Evolutionary conservation across 768 basidiomycete genomes (phyloP), one percentile per base, ranked within the genome.

Genomic region (Rhizopogon rudus): DNA sequence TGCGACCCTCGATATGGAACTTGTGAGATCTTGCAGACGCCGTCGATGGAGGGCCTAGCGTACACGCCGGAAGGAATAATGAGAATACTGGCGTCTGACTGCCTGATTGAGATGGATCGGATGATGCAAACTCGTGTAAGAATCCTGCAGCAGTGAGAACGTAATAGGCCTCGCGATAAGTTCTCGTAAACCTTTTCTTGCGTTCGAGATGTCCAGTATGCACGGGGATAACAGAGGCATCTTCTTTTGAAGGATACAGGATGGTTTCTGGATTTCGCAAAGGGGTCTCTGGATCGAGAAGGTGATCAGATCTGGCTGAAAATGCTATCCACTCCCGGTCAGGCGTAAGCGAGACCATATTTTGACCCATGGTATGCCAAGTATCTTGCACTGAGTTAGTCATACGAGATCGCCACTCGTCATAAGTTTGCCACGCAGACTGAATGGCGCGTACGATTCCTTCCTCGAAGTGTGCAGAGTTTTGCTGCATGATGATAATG

Each of bases 401-500:
- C 76, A 91, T 88, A 63, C 97, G 91, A 3, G 88, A 80, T 44
- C 88, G 83, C 91, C 91, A 93, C 64, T 98, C 96, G 63, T 95
- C 91, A 67, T 89, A 99, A 0, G 96, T 98, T 54, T 87, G 83
- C 97, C 97, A 99, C 0, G 97, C 93, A 17, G 93, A 94, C 71
- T 98, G 93, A 58, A 99, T 82, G 3, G 93, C 86, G 56, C 91
- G 89, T 28, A 99, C 93, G 63, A 99, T 91, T 51, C 94, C 95
- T 61, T 93, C 91, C 71, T 98, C 97, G 63, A 99, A 99, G 67
- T 95, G 88, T 20, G 95, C 96, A 14, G 88, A 91, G 68, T 96
- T 96, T 61, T 95, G 93, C 64, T 99, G 96, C 84, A 96, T 98
- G 70, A 99, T 95, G 65, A 99, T 86, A 65, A 98, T 91, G 2